A percentile compares a stretch with the other conserved stretches of the same genome.
Evolutionary conservation across 73 alveolate genomes (phyloP).

Genomic region (Uronychia setigera): DNA sequence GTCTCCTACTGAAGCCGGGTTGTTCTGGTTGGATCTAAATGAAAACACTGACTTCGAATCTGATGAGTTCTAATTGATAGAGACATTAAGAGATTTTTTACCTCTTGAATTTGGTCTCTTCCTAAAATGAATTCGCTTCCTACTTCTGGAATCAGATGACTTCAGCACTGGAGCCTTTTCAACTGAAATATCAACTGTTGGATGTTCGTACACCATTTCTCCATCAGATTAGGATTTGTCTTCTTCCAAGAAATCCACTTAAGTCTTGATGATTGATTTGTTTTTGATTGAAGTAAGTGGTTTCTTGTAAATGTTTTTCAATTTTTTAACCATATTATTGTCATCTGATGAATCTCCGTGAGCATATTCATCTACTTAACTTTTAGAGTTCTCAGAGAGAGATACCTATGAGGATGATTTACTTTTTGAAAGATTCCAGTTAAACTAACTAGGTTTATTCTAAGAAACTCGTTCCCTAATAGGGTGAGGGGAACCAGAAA

Average conservation of each 20-base stretch:
- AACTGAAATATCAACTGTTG: neutral
- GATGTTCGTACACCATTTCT: neutral
- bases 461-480: neutral
- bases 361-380: neutral
- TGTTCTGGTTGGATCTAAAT: too few relatives aligned
- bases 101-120: too few relatives aligned
- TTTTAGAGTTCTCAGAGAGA: neutral
- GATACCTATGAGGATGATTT: neutral
- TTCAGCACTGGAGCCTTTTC: neutral
- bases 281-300: too few relatives aligned
- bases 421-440: neutral
- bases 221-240: too few relatives aligned
- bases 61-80: too few relatives aligned
- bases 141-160: neutral
- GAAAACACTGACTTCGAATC: too few relatives aligned
- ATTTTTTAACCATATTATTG: too few relatives aligned
- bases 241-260: neutral
- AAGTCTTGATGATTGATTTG: too few relatives aligned
- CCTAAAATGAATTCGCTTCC: too few relatives aligned
- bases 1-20: too few relatives aligned
- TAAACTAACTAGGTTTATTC: neutral
- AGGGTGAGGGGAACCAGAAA: neutral
- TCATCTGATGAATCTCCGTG: neutral
- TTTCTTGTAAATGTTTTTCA: neutral
- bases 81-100: too few relatives aligned